Base-by-base conservation (phyloP, 148 eudicot species). In the Heliamphora exappendiculata region DNA sequence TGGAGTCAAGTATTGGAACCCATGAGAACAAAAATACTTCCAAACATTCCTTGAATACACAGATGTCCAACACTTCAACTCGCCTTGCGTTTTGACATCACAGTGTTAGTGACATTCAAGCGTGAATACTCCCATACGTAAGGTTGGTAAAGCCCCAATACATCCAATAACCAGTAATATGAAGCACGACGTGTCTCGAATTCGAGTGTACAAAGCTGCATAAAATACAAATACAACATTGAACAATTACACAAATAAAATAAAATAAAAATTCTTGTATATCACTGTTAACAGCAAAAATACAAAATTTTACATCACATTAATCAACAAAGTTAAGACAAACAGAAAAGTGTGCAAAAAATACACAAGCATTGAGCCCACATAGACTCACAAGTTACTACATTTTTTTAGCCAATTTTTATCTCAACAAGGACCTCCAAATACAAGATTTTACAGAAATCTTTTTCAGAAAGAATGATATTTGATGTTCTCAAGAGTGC, bases 51-150 rank as follows among this genome's bases (percentile, higher is more conserved):
- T 3, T 34, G 44, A 19, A 49, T 16, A 49, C 33, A 60, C 1
- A 59, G 28, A 36, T 31, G 28, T n/a, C 13, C 8, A 67, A 62
- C 26, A 59, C 16, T 29, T 68, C 73, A 82, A 68, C 84, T 82
- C 82, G 93, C 99, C 87, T 95, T 95, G 33, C 98, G 93, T 80
- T 95, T 95, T 64, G 99, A 95, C 99, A 95, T 95, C 77, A 95
- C 94, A 6, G 98, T 88, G 78, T 95, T 89, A 65, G 97, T 88
- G 70, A 95, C 75, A 86, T 95, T 95, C 82, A 95, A 80, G 80
- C 99, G 88, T 24, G 98, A 95, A 78, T 95, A 95, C 81, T 95
- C 99, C 98, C 98, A 95, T 29, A 93, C 99, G 81, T 88, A 85
- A 62, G 99, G 99, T 76, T 87, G 91, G 82, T 93, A 95, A 42